A percentile compares a stretch with the other conserved stretches of the same genome.
Conservation (phyloP, 1,284 basidiomycete genomes). For the Cryptococcus wingfieldii region DNA sequence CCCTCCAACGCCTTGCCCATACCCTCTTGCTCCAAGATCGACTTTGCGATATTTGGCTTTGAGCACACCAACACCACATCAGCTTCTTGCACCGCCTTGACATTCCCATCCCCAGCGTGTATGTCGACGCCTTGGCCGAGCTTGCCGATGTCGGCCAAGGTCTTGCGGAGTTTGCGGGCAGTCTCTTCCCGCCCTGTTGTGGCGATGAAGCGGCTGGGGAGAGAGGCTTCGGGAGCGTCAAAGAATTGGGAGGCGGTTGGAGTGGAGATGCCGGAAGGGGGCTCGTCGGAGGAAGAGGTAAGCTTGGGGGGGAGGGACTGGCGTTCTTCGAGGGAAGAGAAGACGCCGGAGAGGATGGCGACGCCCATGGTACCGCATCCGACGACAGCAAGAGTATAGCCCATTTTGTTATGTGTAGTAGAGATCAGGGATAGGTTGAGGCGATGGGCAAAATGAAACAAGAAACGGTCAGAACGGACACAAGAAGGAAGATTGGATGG, state of each 20-base stretch:
- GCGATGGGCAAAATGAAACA: too few relatives aligned
- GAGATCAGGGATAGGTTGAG: background rate
- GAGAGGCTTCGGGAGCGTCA: conserved; percentile 58
- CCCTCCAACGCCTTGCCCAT: conserved; percentile 79
- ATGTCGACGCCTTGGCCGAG: conserved; percentile 67
- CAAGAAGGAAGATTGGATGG: too few relatives aligned
- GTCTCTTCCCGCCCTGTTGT: conserved; percentile 80
- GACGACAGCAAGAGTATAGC: conserved; percentile 52
- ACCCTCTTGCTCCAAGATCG: conserved; percentile 71
- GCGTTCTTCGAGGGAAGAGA: conserved; percentile 42
- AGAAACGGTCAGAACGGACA: too few relatives aligned
- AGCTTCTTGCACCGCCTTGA: conserved; percentile 65
- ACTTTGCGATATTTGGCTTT: conserved; percentile 84
- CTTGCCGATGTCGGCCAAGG: conserved; percentile 58
- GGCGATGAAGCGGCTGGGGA: conserved; percentile 80
- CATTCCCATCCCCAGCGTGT: conserved; percentile 61
- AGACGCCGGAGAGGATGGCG: conserved; percentile 75
- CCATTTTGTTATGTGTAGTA: conserved; percentile 40
- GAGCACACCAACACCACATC: conserved; percentile 88
- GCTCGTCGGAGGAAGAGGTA: conserved; percentile 54
- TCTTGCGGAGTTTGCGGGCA: conserved; percentile 62
- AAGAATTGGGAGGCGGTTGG: conserved; percentile 54
- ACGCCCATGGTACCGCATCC: conserved; percentile 97
- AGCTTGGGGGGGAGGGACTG: conserved; percentile 21
- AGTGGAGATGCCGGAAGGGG: conserved; percentile 76